These are phyloP conservation scores for Ampelocalamus luodianensis DNA, from an alignment of 176 grass and related monocot species.

Conservation along the genomic window DNA sequence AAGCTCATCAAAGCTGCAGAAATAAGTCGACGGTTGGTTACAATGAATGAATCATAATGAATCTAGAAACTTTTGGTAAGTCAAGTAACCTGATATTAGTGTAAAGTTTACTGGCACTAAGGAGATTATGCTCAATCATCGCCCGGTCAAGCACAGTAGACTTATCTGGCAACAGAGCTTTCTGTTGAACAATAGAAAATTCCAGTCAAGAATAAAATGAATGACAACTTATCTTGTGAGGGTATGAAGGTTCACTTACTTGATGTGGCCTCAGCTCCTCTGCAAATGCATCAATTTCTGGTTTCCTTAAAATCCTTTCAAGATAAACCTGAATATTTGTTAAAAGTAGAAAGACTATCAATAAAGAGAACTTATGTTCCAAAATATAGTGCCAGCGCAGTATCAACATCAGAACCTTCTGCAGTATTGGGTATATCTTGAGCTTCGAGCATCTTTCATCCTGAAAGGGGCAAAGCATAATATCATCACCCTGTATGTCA, in stretches of 20 bases:
- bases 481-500: not conserved
- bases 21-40: conserved; percentile 32
- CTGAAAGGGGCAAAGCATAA: conserved; percentile 53
- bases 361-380: conserved; percentile 14
- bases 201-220: conserved; percentile 13
- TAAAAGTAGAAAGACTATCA: conserved; percentile 15
- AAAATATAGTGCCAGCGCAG: not conserved
- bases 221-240: not conserved
- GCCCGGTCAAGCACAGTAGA: conserved; percentile 96
- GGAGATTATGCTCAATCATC: conserved; percentile 99
- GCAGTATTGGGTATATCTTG: conserved; percentile 98
- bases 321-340: conserved; percentile 79
- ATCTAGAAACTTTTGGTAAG: not conserved
- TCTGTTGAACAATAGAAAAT: conserved; percentile 60
- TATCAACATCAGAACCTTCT: conserved; percentile 65
- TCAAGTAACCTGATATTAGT: conserved; percentile 89
- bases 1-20: conserved; percentile 88
- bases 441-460: conserved; percentile 99
- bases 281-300: conserved; percentile 98
- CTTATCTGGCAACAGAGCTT: conserved; percentile 92
- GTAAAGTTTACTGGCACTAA: conserved; percentile 95
- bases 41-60: conserved; percentile 36
- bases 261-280: conserved; percentile 96
- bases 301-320: conserved; percentile 98
- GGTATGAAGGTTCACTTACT: conserved; percentile 41